Evolutionary conservation across 208 protist species (phyloP), one percentile per base, ranked within the genome.

Genomic region (Crithidia sp.): DNA sequence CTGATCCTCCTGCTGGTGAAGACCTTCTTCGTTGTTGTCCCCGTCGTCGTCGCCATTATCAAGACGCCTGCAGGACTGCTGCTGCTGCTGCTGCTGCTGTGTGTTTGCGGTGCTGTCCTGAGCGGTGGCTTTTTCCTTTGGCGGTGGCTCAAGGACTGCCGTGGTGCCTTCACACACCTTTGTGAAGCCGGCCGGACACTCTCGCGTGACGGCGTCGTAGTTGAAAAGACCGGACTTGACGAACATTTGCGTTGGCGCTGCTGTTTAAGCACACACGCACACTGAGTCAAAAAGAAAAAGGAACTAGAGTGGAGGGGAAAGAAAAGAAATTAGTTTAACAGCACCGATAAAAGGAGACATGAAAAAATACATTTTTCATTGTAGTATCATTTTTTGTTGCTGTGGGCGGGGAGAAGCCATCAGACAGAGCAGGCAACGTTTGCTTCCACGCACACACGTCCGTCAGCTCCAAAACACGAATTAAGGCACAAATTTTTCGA

Each of bases 101-200:
- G 40, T 8, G 14, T 17, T 17, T 43, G 16, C 58, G 47, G 37
- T 45, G 39, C 9, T n/a, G 19, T 9, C 4, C 9, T 28, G 4
- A 7, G 55, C 43, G 3, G n/a, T 13, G 5, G 65, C 52, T 17
- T 71, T 78, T 43, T 56, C 47, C 45, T 69, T 86, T 67, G 67
- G 86, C 81, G 56, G 93, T 7, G 93, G 87, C 64, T 95, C 89
- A 12, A 97, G 82, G 0, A 97, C 87, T 2, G 87, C 90, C 10
- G 93, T 73, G 59, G 74, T 91, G 60, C 93, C 93, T 71, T 97
- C 93, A 7, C 64, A 81, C 16, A 95, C 79, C 65, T 90, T 95
- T 13, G 74, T 73, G 70, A 88, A 97, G 7, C 88, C 89, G 56
- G 41, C 56, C 0, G 87, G 88, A 19, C 84, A 83, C 37, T 82